These are phyloP conservation scores for Porcisia deanei DNA, from an alignment of 208 protist genomes.

Conservation along the genomic window DNA sequence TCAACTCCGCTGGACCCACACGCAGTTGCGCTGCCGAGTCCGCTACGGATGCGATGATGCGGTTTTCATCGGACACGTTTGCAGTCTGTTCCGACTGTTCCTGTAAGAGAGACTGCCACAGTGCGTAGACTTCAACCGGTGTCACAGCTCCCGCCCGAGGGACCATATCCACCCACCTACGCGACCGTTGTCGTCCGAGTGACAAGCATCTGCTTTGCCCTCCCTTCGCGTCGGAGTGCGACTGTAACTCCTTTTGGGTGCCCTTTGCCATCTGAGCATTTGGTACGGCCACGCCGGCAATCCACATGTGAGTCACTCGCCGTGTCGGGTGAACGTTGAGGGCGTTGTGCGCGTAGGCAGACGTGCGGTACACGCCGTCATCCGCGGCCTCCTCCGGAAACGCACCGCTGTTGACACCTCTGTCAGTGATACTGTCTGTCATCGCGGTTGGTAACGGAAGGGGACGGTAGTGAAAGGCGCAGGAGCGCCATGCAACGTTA, in stretches of 20 bases:
- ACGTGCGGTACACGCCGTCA: slow-evolving; percentile 21
- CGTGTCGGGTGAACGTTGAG: slow-evolving; percentile 34
- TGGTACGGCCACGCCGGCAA: slow-evolving; percentile 24
- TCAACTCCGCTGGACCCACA: slow-evolving; percentile 6
- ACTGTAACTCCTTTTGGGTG: neutral
- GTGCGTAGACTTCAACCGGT: slow-evolving; percentile 22
- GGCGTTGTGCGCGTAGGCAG: slow-evolving; percentile 35
- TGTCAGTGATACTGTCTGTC: neutral
- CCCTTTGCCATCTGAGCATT: neutral
- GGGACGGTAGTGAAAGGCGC: slow-evolving; percentile 13
- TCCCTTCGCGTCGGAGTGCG: neutral
- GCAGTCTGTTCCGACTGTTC: neutral
- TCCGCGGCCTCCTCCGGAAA: neutral
- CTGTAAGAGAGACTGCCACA: slow-evolving; percentile 24
- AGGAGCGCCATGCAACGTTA: slow-evolving; percentile 28
- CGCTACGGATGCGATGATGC: neutral
- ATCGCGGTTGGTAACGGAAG: neutral
- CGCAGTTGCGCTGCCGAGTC: neutral
- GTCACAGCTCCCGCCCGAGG: slow-evolving; percentile 17
- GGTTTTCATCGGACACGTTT: neutral
- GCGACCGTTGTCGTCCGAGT: slow-evolving; percentile 7
- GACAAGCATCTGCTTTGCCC: neutral
- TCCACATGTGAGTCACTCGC: slow-evolving; percentile 29
- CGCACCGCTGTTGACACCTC: neutral
- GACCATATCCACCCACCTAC: slow-evolving; percentile 32